phyloP scores from a whole-genome alignment of 495 filamentous ascomycete species.

The Pseudoneurospora amorphoporcata region DNA sequence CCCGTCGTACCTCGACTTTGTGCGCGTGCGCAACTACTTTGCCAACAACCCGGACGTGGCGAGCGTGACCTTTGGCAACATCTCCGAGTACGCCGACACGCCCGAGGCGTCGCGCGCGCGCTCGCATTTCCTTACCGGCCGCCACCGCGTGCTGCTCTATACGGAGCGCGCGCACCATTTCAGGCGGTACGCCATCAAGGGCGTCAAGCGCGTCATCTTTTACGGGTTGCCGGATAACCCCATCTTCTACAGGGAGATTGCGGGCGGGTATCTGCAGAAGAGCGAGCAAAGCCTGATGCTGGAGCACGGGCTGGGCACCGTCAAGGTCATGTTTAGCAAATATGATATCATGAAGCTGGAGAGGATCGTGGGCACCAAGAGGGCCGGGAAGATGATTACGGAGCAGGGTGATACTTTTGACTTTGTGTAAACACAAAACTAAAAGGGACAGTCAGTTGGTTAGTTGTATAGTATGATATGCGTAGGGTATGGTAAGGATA shows the following conservation, averaged over 20 bases:
- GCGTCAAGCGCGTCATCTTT: constrained; percentile 70
- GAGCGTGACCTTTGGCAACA: constrained; percentile 66
- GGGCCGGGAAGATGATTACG: constrained; percentile 66
- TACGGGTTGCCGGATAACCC: constrained; percentile 87
- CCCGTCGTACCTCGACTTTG: constrained; percentile 86
- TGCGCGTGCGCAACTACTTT: constrained; percentile 85
- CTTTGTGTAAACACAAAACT: constrained; percentile 35
- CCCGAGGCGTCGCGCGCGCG: constrained; percentile 71
- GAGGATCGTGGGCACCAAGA: constrained; percentile 69
- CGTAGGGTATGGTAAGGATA: background rate
- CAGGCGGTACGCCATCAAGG: constrained; percentile 66
- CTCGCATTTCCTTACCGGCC: constrained; percentile 74
- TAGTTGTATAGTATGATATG: background rate
- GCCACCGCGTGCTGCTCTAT: constrained; percentile 77
- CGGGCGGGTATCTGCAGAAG: constrained; percentile 53
- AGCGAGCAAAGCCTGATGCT: constrained; percentile 44
- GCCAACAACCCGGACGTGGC: constrained; percentile 57
- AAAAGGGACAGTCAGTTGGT: background rate
- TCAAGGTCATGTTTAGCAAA: constrained; percentile 69
- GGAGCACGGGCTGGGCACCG: constrained; percentile 42
- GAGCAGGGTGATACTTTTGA: constrained; percentile 85
- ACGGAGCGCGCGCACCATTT: constrained; percentile 94
- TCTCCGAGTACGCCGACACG: constrained; percentile 77
- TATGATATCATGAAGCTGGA: constrained; percentile 86
- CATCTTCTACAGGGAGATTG: constrained; percentile 78